Evolutionary conservation across 768 basidiomycete species (phyloP).

Genomic region (Boletus rubroflammeus): DNA sequence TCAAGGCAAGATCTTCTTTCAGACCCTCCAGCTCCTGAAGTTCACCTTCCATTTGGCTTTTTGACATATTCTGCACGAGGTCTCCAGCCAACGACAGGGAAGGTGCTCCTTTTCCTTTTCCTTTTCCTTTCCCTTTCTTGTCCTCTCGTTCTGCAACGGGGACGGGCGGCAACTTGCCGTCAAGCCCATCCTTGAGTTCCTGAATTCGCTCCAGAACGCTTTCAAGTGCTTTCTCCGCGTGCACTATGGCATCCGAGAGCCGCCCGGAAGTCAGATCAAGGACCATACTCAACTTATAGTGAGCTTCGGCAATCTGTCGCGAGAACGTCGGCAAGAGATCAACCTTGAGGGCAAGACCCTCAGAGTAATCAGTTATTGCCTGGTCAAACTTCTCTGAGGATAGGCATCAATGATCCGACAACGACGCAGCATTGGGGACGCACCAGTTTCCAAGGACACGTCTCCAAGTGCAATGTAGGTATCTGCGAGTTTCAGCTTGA

Average conservation of each 20-base stretch:
- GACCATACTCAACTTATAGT: conserved; percentile 92
- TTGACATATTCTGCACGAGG: conserved; percentile 61
- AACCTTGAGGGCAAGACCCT: conserved; percentile 69
- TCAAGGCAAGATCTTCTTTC: conserved; percentile 78
- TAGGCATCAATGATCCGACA: background rate
- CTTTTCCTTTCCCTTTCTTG: conserved; percentile 55
- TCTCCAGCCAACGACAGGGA: conserved; percentile 41
- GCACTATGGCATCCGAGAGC: conserved; percentile 74
- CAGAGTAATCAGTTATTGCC: conserved; percentile 83
- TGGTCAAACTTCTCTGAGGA: conserved; percentile 90
- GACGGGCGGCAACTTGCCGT: conserved; percentile 33
- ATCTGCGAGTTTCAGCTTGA: conserved; percentile 83
- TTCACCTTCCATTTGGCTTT: conserved; percentile 71
- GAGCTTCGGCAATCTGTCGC: conserved; percentile 88
- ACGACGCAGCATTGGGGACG: conserved; percentile 20
- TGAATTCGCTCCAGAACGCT: conserved; percentile 71
- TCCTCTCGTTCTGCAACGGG: conserved; percentile 32
- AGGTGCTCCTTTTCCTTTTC: conserved; percentile 62
- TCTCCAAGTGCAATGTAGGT: conserved; percentile 90
- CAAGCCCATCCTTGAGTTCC: conserved; percentile 49
- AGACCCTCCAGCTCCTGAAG: conserved; percentile 74
- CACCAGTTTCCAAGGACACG: conserved; percentile 95
- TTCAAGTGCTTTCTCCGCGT: conserved; percentile 75
- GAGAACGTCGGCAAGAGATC: conserved; percentile 80
- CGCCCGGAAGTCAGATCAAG: conserved; percentile 87